Evolutionary conservation across 805 yeast species (phyloP), one percentile per base, ranked within the genome.

Genomic region (Debaryomyces maramus): DNA sequence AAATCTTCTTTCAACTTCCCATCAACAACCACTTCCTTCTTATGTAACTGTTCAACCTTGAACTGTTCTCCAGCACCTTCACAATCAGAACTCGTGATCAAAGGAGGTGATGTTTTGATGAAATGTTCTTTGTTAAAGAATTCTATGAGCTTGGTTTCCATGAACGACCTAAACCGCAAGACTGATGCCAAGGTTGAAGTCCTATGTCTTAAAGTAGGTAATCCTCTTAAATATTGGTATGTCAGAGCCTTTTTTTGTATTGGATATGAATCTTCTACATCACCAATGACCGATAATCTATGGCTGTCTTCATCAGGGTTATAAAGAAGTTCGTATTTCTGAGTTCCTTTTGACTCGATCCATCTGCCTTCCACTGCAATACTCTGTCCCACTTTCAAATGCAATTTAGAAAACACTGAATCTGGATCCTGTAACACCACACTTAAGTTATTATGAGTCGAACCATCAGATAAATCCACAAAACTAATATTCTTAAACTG

Each of bases 21-120:
- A 15, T 45, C 47, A 22, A 29, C 22, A 8, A 11, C n/a, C 3
- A 13, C 16, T 5, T 32, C 21, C 44, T 64, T 40, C 36, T 52
- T 46, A 37, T 32, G 48, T 4, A 53, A 56, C 1, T 75, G 63
- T 32, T 69, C 72, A 8, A 90, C 64, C 33, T 64, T 66, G 49
- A 93, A 93, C 45, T 86, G 77, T 56, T 93, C 98, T 4, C 98
- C 98, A 3, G 96, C 97, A 13, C 99, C 98, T 65, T 93, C 99
- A 58, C 98, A 91, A 59, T 93, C 99, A 1, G 95, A 80, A 8
- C 87, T 72, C 0, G 99, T 93, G 16, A 91, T 65, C 9, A 91
- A 52, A 6, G 99, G 99, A 3, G 98, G 95, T 18, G 81, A 71
- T 0, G 87, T 88, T 64, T 88, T 90, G 10, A 72, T 63, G 48